Percentiles rank a stretch among this genome's conserved stretches.
Conservation (phyloP, 1,284 basidiomycete genomes). For the Cerioporus squamosus region DNA sequence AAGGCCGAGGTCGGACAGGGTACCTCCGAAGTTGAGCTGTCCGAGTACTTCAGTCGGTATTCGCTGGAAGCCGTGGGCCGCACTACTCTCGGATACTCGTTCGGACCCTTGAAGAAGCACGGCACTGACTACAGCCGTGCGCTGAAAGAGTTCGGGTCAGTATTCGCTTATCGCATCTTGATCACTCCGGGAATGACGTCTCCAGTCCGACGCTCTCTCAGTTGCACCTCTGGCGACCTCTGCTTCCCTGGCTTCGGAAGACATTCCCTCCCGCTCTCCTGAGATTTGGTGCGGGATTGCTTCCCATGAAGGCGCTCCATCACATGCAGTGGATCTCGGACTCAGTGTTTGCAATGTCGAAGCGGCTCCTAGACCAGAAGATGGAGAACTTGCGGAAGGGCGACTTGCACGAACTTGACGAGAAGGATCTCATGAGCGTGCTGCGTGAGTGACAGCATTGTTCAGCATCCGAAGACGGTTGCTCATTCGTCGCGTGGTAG, state of each 20-base stretch:
- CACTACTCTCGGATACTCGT: constrained; percentile 5
- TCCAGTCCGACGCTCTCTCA: constrained; percentile 3
- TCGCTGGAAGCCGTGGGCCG: constrained; percentile 13
- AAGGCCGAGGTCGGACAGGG: background rate
- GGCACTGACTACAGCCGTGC: constrained; percentile 13
- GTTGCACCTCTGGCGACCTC: background rate
- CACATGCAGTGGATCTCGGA: constrained; percentile 8
- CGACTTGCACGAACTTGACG: constrained; percentile 6
- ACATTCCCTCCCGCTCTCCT: constrained; percentile 2
- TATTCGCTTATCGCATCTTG: background rate
- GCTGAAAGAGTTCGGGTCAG: constrained; percentile 10
- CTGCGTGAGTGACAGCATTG: constrained; percentile 19
- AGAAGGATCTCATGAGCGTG: constrained; percentile 33
- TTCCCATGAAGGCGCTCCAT: background rate
- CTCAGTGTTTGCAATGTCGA: constrained; percentile 16
- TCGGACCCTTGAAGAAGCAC: constrained; percentile 7
- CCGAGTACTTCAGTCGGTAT: constrained; percentile 6
- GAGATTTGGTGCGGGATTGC: background rate
- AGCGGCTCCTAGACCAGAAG: constrained; percentile 15
- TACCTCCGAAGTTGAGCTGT: constrained; percentile 6
- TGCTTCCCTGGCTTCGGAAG: constrained; percentile 3
- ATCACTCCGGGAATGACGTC: background rate
- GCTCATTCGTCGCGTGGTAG: background rate
- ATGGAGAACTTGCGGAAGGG: constrained; percentile 17
- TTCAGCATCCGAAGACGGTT: background rate